Evolutionary conservation across 2,329 filamentous ascomycete genomes (phyloP).

Genomic region (Hawksworthiomyces lignivorus): DNA sequence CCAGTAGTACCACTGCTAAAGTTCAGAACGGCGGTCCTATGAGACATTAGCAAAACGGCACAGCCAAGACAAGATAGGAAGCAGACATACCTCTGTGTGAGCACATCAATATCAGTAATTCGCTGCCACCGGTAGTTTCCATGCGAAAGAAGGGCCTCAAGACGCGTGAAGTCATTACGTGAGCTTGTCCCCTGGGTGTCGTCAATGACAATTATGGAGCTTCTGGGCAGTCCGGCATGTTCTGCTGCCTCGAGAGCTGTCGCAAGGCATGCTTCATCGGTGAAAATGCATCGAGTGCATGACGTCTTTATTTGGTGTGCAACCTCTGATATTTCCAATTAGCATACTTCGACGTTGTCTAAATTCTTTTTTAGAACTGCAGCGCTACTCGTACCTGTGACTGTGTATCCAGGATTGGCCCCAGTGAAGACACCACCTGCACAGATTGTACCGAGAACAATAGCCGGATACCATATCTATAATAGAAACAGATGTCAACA

Average conservation of each 20-base stretch:
- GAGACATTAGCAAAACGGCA: no score
- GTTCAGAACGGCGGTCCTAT: not conserved
- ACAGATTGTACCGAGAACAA: constrained; percentile 66
- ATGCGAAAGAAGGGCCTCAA: not conserved
- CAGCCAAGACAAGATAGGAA: no score
- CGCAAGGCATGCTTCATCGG: constrained; percentile 25
- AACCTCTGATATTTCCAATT: constrained; percentile 5
- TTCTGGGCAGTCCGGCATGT: no score
- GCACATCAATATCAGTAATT: not conserved
- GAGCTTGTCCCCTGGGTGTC: no score
- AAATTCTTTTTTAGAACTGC: no score
- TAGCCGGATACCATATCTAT: constrained; percentile 35
- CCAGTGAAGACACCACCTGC: constrained; percentile 71
- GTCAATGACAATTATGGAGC: no score
- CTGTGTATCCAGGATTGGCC: constrained; percentile 54
- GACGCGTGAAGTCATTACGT: no score
- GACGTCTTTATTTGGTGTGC: constrained; percentile 2
- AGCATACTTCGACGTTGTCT: no score
- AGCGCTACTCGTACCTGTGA: no score
- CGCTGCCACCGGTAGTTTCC: constrained; percentile 35
- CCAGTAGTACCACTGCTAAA: constrained; percentile 9
- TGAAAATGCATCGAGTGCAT: not conserved
- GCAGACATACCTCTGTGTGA: not conserved
- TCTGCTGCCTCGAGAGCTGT: constrained; percentile 33
- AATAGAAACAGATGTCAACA: no score